A percentile compares a stretch with the other conserved stretches of the same genome.
These are phyloP conservation scores for Murraya koenigii DNA, from an alignment of 345 rosid species.

Conservation along the genomic window DNA sequence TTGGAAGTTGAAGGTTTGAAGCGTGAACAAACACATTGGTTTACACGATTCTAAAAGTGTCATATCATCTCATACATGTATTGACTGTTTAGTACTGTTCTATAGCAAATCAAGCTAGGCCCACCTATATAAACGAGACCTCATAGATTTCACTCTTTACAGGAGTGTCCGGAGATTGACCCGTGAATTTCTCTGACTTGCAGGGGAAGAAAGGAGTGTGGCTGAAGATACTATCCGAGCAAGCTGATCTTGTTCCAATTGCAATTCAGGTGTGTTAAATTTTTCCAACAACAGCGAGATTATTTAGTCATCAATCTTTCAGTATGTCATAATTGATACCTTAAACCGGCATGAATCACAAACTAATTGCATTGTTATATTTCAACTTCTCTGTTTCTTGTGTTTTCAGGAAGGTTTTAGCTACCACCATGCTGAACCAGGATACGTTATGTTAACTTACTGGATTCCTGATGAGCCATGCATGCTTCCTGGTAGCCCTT, in stretches of 20 bases:
- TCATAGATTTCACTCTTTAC: not conserved
- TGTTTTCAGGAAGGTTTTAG: constrained; percentile 41
- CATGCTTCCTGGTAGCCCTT: constrained; percentile 47
- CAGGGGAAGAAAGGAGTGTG: constrained; percentile 51
- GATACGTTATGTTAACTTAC: constrained; percentile 45
- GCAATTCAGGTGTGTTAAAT: constrained; percentile 36
- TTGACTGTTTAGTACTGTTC: not conserved
- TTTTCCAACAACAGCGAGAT: not conserved
- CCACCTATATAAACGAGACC: not conserved
- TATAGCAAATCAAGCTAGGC: not conserved
- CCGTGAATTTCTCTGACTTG: not conserved
- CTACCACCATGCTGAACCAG: constrained; percentile 56
- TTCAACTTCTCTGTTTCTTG: not conserved
- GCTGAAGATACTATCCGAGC: constrained; percentile 39
- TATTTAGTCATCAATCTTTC: not conserved
- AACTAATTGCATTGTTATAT: not conserved
- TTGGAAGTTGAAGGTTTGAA: constrained; percentile 41
- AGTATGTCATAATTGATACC: not conserved
- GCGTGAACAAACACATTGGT: not conserved
- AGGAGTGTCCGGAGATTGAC: not conserved
- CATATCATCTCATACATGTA: not conserved
- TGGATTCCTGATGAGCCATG: constrained; percentile 53
- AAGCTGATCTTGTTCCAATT: constrained; percentile 48
- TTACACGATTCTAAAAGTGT: not conserved
- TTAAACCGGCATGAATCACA: not conserved